A percentile compares a stretch with the other conserved stretches of the same genome.
phyloP scores from a whole-genome alignment of 2,329 filamentous ascomycete species.

The Epichloe elymi region DNA sequence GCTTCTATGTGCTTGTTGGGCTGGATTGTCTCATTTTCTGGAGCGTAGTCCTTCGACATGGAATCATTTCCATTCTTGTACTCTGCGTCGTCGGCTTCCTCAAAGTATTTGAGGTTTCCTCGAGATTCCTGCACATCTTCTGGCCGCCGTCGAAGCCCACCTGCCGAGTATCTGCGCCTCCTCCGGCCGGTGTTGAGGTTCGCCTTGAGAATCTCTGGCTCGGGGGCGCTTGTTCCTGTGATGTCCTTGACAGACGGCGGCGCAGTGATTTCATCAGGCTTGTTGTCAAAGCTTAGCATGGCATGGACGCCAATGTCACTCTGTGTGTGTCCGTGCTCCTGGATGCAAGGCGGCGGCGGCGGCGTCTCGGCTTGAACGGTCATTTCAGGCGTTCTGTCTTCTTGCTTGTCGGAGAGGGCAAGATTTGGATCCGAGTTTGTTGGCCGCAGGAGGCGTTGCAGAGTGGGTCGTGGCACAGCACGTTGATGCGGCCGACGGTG shows the following conservation, averaged over 20 bases:
- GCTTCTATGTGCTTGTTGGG: background rate
- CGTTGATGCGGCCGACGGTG: conserved; percentile 60
- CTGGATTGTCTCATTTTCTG: background rate
- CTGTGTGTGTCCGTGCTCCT: background rate
- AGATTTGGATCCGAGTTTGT: conserved; percentile 32
- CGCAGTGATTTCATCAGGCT: conserved; percentile 22
- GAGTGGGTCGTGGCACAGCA: conserved; percentile 41
- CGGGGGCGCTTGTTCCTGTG: conserved; percentile 49
- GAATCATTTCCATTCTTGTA: conserved; percentile 36
- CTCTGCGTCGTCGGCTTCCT: conserved; percentile 74
- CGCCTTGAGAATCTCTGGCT: conserved; percentile 41
- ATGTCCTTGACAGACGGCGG: conserved; percentile 36
- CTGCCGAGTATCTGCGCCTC: conserved; percentile 73
- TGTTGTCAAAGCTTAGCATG: conserved; percentile 15
- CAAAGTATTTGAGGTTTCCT: conserved; percentile 79
- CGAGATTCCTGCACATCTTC: conserved; percentile 56
- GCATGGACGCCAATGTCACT: conserved; percentile 21
- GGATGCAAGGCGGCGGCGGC: background rate
- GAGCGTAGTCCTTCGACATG: background rate
- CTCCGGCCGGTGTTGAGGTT: conserved; percentile 28
- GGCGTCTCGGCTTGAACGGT: background rate
- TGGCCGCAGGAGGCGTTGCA: conserved; percentile 32
- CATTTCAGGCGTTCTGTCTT: background rate
- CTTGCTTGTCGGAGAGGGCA: background rate
- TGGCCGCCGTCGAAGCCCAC: conserved; percentile 63